Conservation (phyloP, 2,329 filamentous ascomycete species). For the Fusarium sp. region DNA sequence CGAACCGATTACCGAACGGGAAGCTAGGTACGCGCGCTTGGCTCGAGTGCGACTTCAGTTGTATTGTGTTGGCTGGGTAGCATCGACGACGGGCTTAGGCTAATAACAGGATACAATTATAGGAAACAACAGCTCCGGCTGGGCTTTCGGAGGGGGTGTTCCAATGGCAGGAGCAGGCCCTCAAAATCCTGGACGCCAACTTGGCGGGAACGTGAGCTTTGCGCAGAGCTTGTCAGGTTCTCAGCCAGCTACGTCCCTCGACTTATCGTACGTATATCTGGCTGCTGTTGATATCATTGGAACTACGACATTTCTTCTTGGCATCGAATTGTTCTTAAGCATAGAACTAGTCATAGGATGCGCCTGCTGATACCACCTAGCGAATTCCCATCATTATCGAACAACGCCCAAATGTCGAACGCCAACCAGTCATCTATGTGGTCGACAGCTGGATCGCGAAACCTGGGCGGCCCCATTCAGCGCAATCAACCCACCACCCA, state of each 20-base stretch:
- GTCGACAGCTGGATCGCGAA: slow-evolving; percentile 65
- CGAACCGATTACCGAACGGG: slow-evolving; percentile 73
- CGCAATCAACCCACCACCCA: slow-evolving; percentile 67
- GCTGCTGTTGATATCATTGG: slow-evolving; percentile 1
- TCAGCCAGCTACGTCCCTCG: slow-evolving; percentile 72
- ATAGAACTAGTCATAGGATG: neutral
- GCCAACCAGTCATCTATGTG: slow-evolving; percentile 67
- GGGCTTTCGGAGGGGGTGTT: slow-evolving; percentile 71
- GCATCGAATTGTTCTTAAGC: slow-evolving; percentile 5
- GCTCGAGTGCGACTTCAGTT: slow-evolving; percentile 7
- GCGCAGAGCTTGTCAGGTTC: slow-evolving; percentile 75
- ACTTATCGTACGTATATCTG: slow-evolving; percentile 71
- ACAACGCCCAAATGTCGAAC: slow-evolving; percentile 67
- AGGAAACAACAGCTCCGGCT: slow-evolving; percentile 68
- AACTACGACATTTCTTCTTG: slow-evolving; percentile 2
- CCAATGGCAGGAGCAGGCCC: slow-evolving; percentile 70
- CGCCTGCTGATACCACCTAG: slow-evolving; percentile 56
- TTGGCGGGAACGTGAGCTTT: slow-evolving; percentile 73
- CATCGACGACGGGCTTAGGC: slow-evolving; percentile 28
- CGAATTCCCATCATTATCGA: slow-evolving; percentile 76
- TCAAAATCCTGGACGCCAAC: slow-evolving; percentile 66
- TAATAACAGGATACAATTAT: slow-evolving; percentile 47
- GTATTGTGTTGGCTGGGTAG: slow-evolving; percentile 19
- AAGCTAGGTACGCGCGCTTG: slow-evolving; percentile 67
- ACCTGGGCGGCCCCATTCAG: slow-evolving; percentile 63